These are phyloP conservation scores for Wallemia mellicola DNA, from an alignment of 1,284 basidiomycete species.

Conservation along the genomic window DNA sequence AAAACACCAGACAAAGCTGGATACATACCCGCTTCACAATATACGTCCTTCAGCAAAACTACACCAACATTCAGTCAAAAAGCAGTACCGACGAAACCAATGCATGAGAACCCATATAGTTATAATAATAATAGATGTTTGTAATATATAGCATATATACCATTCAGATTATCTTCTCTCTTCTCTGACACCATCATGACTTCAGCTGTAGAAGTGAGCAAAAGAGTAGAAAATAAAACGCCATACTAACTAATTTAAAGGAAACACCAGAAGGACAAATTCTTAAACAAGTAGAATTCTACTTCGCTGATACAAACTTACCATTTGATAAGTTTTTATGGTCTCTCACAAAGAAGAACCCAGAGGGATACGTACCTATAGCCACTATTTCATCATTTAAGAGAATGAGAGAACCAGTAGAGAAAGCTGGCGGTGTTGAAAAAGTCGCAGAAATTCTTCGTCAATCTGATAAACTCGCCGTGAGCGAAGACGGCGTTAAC, in stretches of 20 bases:
- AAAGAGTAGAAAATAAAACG: background rate
- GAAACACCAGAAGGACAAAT: background rate
- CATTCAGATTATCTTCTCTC: background rate
- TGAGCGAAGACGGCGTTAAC: slow-evolving; percentile 40
- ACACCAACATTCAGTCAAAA: background rate
- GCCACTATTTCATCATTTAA: slow-evolving; percentile 77
- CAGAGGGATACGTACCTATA: slow-evolving; percentile 72
- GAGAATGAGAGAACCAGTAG: slow-evolving; percentile 50
- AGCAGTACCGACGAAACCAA: background rate
- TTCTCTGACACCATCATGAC: background rate
- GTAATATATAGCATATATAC: too few relatives aligned
- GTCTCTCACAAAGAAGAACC: slow-evolving; percentile 39
- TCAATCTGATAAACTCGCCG: slow-evolving; percentile 31
- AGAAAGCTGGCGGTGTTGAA: slow-evolving; percentile 23
- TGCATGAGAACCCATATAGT: background rate
- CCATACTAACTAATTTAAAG: too few relatives aligned
- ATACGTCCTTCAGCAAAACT: background rate
- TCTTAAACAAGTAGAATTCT: slow-evolving; percentile 59
- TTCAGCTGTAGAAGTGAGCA: background rate
- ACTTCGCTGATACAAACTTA: slow-evolving; percentile 85
- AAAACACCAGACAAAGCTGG: background rate
- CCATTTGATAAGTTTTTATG: slow-evolving; percentile 98
- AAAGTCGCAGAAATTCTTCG: slow-evolving; percentile 38
- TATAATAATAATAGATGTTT: background rate
- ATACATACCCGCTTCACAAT: background rate